phyloP scores from a whole-genome alignment of 2,329 filamentous ascomycete genomes.

The Colletotrichum cordylinicola region DNA sequence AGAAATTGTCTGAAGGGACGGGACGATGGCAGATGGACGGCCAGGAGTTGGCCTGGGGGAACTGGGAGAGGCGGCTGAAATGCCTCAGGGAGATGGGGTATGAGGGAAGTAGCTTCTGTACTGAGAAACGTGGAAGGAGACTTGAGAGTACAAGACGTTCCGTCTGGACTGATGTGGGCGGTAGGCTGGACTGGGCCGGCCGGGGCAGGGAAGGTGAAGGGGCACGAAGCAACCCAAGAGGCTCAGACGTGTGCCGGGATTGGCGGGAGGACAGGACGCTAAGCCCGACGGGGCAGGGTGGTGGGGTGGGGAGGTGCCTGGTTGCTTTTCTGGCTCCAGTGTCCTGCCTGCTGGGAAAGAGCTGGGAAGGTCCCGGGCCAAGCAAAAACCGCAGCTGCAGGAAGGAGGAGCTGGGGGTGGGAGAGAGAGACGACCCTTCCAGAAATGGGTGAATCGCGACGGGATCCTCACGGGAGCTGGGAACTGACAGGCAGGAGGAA shows the following conservation, averaged over 20 bases:
- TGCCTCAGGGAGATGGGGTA: neutral
- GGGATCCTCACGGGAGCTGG: neutral
- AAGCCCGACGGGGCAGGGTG: neutral
- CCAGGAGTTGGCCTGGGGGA: neutral
- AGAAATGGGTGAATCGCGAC: neutral
- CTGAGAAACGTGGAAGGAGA: neutral
- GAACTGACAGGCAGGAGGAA: neutral
- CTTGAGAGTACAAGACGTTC: neutral
- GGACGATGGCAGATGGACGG: neutral
- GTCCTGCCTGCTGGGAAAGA: neutral
- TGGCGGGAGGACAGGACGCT: slow-evolving; percentile 13
- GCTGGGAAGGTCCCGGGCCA: slow-evolving; percentile 5
- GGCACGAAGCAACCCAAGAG: slow-evolving; percentile 19
- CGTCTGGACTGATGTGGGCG: slow-evolving; percentile 10
- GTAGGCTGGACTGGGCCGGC: neutral
- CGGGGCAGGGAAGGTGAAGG: slow-evolving; percentile 1
- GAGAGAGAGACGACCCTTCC: neutral
- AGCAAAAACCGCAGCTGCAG: neutral
- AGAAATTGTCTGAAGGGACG: neutral
- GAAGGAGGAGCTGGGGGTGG: neutral
- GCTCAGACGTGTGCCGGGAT: slow-evolving; percentile 22
- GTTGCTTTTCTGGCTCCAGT: neutral
- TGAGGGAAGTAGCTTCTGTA: neutral
- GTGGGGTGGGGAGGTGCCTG: neutral
- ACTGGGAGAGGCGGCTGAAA: slow-evolving; percentile 9